phyloP scores from a whole-genome alignment of 371 early-diverging fungal genomes.

The Rhizopus sp. region DNA sequence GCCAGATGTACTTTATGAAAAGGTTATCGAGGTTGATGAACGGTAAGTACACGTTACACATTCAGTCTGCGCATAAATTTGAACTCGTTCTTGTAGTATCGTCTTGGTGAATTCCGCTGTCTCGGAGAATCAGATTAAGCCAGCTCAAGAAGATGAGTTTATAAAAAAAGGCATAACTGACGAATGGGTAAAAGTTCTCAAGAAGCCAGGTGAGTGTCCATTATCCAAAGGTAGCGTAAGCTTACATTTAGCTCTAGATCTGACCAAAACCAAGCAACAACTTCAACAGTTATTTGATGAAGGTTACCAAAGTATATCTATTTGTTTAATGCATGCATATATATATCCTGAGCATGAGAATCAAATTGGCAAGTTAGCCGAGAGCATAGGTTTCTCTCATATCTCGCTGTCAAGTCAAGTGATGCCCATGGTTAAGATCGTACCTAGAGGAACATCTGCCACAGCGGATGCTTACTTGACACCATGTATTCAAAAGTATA shows the following conservation, averaged over 20 bases:
- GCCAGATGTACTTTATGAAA: slow-evolving; percentile 84
- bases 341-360: slow-evolving; percentile 88
- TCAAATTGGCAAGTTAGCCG: slow-evolving; percentile 68
- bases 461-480: slow-evolving; percentile 94
- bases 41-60: slow-evolving; percentile 44
- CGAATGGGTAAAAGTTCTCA: slow-evolving; percentile 77
- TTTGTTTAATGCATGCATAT: slow-evolving; percentile 93
- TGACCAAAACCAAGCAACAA: slow-evolving; percentile 47
- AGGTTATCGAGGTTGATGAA: slow-evolving; percentile 89
- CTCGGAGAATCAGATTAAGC: slow-evolving; percentile 47
- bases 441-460: slow-evolving; percentile 90
- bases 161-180: slow-evolving; percentile 80
- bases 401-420: slow-evolving; percentile 83
- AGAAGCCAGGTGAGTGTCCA: slow-evolving; percentile 60
- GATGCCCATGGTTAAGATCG: slow-evolving; percentile 94
- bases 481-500: slow-evolving; percentile 85
- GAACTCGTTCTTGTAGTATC: slow-evolving; percentile 45
- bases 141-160: slow-evolving; percentile 19
- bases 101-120: slow-evolving; percentile 76
- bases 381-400: slow-evolving; percentile 79
- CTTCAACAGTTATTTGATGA: slow-evolving; percentile 62
- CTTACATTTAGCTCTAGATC: slow-evolving; percentile 21
- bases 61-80: background rate
- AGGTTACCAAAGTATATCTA: slow-evolving; percentile 85
- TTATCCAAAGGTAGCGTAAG: background rate